A percentile compares a stretch with the other conserved stretches of the same genome.
Evolutionary conservation across 2,329 filamentous ascomycete genomes (phyloP).

Genomic region (Pseudogymnoascus sp.): DNA sequence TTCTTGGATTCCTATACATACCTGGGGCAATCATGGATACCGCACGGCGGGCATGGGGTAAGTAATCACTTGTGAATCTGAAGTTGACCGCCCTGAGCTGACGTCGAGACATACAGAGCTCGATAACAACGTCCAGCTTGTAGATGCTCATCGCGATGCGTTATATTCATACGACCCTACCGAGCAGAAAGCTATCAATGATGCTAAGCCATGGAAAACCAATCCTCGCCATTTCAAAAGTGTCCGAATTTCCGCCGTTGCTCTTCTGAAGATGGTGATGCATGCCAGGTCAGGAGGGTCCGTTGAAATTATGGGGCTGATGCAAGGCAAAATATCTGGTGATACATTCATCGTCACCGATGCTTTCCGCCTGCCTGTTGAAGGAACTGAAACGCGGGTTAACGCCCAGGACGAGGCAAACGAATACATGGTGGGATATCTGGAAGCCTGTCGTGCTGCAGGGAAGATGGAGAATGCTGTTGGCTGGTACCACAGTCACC

Average conservation of each 20-base stretch:
- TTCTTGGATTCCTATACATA: background rate
- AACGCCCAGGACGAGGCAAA: conserved; percentile 95
- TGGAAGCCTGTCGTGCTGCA: conserved; percentile 68
- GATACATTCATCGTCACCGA: conserved; percentile 90
- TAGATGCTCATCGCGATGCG: conserved; percentile 81
- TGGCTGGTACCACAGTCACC: conserved; percentile 97
- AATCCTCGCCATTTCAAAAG: conserved; percentile 87
- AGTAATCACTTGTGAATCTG: conserved; percentile 23
- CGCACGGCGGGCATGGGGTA: conserved; percentile 58
- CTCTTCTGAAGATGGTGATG: conserved; percentile 98
- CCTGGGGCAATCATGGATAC: conserved; percentile 40
- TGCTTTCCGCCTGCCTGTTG: conserved; percentile 86
- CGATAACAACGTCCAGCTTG: conserved; percentile 76
- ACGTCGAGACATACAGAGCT: conserved; percentile 56
- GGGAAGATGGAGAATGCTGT: conserved; percentile 84
- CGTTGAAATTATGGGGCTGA: conserved; percentile 94
- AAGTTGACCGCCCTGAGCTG: conserved; percentile 20
- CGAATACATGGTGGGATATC: conserved; percentile 90
- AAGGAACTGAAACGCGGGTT: conserved; percentile 96
- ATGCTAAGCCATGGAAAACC: conserved; percentile 65
- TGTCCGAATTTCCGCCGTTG: conserved; percentile 87
- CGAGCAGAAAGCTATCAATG: conserved; percentile 60
- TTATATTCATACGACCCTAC: conserved; percentile 76
- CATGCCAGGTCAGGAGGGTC: conserved; percentile 91
- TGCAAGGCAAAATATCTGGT: conserved; percentile 87